Evolutionary conservation across 768 basidiomycete species (phyloP).

Genomic region (Boletus subparvulus): DNA sequence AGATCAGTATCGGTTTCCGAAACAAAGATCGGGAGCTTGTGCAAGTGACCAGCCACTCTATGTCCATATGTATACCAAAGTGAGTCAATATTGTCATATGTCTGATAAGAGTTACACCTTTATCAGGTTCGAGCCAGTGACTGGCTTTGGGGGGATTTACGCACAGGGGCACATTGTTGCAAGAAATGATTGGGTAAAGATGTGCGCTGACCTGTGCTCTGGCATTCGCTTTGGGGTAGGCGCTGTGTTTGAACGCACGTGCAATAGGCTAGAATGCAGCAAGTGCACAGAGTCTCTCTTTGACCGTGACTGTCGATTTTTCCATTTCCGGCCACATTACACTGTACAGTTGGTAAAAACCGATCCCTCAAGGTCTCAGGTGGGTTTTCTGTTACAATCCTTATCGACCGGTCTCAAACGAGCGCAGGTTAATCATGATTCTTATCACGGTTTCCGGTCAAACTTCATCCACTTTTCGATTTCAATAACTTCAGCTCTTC

Average conservation of each 20-base stretch:
- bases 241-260: conserved; percentile 78
- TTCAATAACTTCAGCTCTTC: conserved; percentile 71
- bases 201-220: conserved; percentile 79
- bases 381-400: conserved; percentile 24
- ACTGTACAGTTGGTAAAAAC: conserved; percentile 61
- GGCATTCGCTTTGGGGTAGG: conserved; percentile 89
- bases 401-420: not conserved
- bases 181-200: conserved; percentile 52
- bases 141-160: conserved; percentile 9
- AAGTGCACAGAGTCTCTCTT: conserved; percentile 62
- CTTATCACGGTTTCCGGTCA: conserved; percentile 85
- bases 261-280: conserved; percentile 59
- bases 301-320: conserved; percentile 76
- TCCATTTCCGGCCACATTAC: conserved; percentile 81
- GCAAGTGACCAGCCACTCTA: conserved; percentile 77
- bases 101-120: not conserved
- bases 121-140: conserved; percentile 22
- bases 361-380: conserved; percentile 45
- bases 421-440: conserved; percentile 56
- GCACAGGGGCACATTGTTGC: conserved; percentile 22
- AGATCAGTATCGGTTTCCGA: conserved; percentile 63
- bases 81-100: conserved; percentile 38
- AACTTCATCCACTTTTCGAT: conserved; percentile 92
- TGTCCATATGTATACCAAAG: conserved; percentile 86
- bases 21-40: conserved; percentile 77